A percentile compares a stretch with the other conserved stretches of the same genome.
Conservation (phyloP, 192 early-diverging fungal species). For the Pecoramyces ruminantium region DNA sequence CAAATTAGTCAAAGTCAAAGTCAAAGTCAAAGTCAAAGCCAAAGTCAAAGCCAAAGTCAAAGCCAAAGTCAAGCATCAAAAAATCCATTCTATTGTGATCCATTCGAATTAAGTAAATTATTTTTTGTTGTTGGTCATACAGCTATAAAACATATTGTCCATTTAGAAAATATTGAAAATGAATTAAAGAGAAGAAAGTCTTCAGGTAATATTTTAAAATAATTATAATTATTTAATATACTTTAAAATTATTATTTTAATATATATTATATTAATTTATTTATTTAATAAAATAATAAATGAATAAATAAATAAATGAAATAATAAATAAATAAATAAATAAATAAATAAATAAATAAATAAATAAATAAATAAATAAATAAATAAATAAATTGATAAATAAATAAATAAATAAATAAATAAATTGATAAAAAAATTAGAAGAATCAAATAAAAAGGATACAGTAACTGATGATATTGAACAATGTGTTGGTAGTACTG, state of each 20-base stretch:
- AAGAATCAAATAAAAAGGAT: slow-evolving; percentile 10
- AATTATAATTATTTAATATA: too few species aligned
- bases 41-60: not conserved
- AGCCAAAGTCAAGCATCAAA: not conserved
- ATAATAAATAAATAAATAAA: too few species aligned
- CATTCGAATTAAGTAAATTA: slow-evolving; percentile 69
- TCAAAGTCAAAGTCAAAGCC: not conserved
- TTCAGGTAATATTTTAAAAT: slow-evolving; percentile 11
- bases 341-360: slow-evolving; percentile 2
- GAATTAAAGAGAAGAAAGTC: slow-evolving; percentile 77
- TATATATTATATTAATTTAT: too few species aligned
- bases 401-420: slow-evolving; percentile 1
- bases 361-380: not conserved
- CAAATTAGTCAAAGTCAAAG: not conserved
- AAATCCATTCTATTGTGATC: slow-evolving; percentile 17
- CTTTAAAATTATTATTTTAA: too few species aligned
- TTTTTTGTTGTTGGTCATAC: slow-evolving; percentile 89
- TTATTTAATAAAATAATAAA: too few species aligned
- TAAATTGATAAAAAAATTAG: not conserved
- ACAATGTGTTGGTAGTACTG: slow-evolving; percentile 74
- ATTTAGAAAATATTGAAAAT: slow-evolving; percentile 82
- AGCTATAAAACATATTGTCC: slow-evolving; percentile 89
- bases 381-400: slow-evolving; percentile 1
- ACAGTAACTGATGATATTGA: slow-evolving; percentile 73
- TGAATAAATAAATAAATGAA: too few species aligned